Conservation (phyloP, 1,284 basidiomycete species). For the Pyrrhoderma lamaoense region DNA sequence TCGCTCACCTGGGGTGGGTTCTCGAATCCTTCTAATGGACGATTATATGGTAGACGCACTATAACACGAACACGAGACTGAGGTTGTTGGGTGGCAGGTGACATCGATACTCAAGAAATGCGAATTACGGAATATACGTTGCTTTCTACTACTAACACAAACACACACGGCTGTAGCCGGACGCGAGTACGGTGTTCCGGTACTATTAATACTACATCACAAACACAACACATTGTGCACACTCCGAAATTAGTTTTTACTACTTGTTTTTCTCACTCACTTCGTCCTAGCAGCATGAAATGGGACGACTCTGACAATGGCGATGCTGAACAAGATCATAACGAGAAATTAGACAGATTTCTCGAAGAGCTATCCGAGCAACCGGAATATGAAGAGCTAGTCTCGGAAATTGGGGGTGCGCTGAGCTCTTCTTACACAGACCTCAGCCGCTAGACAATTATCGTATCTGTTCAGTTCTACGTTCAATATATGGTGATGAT, state of each 20-base stretch:
- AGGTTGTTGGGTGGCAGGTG: slow-evolving; percentile 11
- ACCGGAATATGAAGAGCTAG: slow-evolving; percentile 48
- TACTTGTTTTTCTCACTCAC: no score
- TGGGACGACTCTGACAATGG: no score
- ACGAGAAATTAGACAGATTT: slow-evolving; percentile 29
- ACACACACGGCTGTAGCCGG: no score
- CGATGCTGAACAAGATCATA: no score
- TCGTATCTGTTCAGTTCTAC: slow-evolving; percentile 47
- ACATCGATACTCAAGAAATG: background rate
- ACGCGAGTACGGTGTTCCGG: no score
- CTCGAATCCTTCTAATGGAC: slow-evolving; percentile 54
- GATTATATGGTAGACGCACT: slow-evolving; percentile 65
- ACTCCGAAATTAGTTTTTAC: no score
- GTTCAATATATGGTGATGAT: slow-evolving; percentile 77
- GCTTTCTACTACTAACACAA: no score
- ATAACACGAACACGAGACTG: slow-evolving; percentile 53
- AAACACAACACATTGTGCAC: no score
- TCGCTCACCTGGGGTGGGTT: slow-evolving; percentile 58
- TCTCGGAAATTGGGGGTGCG: slow-evolving; percentile 63
- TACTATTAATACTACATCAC: no score
- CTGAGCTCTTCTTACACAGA: slow-evolving; percentile 19
- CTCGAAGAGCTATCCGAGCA: slow-evolving; percentile 39
- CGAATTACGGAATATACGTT: no score
- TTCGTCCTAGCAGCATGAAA: no score
- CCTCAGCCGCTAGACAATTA: slow-evolving; percentile 19